Conservation (phyloP, 768 basidiomycete genomes). For the Boletus sp. region DNA sequence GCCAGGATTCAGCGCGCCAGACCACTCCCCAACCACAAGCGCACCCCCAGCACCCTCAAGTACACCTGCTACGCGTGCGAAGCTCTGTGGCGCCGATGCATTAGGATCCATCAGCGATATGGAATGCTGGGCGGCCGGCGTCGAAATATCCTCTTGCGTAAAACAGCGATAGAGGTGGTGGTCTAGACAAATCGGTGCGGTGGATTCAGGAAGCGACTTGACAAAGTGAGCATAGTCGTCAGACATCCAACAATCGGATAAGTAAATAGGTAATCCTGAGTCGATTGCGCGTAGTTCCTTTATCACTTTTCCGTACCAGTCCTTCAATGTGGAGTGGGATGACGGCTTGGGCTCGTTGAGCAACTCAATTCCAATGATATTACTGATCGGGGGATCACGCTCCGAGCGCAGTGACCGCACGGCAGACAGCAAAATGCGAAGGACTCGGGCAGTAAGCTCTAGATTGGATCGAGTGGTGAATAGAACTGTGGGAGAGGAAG, state of each 20-base stretch:
- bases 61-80: conserved; percentile 37
- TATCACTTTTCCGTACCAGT: conserved; percentile 65
- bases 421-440: conserved; percentile 42
- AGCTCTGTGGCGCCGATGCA: conserved; percentile 40
- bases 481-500: conserved; percentile 44
- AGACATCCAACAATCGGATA: conserved; percentile 75
- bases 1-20: conserved; percentile 67
- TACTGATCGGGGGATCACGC: conserved; percentile 36
- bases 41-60: conserved; percentile 44
- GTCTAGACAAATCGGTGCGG: conserved; percentile 60
- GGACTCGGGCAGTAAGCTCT: conserved; percentile 45
- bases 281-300: conserved; percentile 49
- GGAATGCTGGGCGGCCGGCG: conserved; percentile 55
- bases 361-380: conserved; percentile 57
- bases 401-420: conserved; percentile 50
- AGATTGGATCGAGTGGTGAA: conserved; percentile 51
- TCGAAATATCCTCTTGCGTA: conserved; percentile 54
- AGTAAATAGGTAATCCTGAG: conserved; percentile 61
- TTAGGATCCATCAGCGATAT: conserved; percentile 42
- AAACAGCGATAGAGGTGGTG: conserved; percentile 87
- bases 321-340: conserved; percentile 48
- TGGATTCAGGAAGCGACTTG: conserved; percentile 29
- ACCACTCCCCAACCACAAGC: conserved; percentile 78
- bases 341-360: conserved; percentile 59
- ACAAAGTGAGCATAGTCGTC: conserved; percentile 61